phyloP scores from a whole-genome alignment of 441 rosid species.

The Hura crepitans region DNA sequence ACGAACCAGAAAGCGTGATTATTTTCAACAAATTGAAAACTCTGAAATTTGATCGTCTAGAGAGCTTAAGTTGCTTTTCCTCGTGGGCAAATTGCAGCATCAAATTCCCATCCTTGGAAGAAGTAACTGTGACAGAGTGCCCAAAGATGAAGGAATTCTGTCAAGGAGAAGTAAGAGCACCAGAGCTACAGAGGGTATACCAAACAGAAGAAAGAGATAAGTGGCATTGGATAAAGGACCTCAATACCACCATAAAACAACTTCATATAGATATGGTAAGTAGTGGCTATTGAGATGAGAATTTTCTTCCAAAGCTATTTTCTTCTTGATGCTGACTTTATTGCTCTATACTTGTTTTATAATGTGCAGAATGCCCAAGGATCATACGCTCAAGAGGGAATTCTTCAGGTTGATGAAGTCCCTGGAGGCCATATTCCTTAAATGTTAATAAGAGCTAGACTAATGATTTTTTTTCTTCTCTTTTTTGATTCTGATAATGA shows the following conservation, averaged over 20 bases:
- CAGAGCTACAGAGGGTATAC: neutral
- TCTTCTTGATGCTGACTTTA: too few species aligned
- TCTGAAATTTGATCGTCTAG: conserved; percentile 6
- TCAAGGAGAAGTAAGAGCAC: neutral
- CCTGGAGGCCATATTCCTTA: too few species aligned
- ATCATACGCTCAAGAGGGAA: too few species aligned
- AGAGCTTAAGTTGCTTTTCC: conserved; percentile 26
- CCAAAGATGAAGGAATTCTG: conserved; percentile 26
- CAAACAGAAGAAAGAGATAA: neutral
- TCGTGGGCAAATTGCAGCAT: conserved; percentile 1
- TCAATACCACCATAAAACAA: conserved; percentile 7
- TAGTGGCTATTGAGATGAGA: too few species aligned
- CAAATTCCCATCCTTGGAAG: conserved; percentile 22
- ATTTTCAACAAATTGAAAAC: conserved; percentile 15
- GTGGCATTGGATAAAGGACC: conserved; percentile 6
- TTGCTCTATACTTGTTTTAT: too few species aligned
- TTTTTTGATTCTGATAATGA: too few species aligned
- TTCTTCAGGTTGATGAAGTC: too few species aligned
- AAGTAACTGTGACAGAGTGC: conserved; percentile 9
- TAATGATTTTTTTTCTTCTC: too few species aligned
- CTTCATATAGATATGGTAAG: conserved; percentile 4
- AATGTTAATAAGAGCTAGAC: too few species aligned
- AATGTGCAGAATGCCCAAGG: too few species aligned
- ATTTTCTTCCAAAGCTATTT: too few species aligned
- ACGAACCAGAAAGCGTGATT: neutral